Evolutionary conservation across 805 yeast genomes (phyloP).

Genomic region (Starmera dryadoides): DNA sequence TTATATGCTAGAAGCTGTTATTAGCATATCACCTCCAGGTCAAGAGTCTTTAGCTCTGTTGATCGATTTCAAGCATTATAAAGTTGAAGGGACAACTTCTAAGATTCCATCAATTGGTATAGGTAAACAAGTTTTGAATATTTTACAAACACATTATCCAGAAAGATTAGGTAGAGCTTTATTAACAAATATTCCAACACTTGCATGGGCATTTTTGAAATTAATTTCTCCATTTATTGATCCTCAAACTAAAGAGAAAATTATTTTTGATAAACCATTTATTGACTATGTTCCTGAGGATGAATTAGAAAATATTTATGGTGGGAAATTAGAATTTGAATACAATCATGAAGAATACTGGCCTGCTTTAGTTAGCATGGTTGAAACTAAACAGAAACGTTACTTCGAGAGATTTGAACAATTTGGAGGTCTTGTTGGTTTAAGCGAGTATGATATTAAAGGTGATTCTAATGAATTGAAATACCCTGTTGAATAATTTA

Average conservation of each 20-base stretch:
- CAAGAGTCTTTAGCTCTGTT: slow-evolving; percentile 84
- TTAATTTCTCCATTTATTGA: slow-evolving; percentile 89
- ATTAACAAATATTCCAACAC: slow-evolving; percentile 81
- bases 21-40: slow-evolving; percentile 88
- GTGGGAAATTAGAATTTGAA: slow-evolving; percentile 72
- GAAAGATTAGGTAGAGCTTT: slow-evolving; percentile 93
- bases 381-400: slow-evolving; percentile 44
- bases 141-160: slow-evolving; percentile 95
- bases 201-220: slow-evolving; percentile 83
- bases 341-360: slow-evolving; percentile 74
- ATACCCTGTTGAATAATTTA: slow-evolving; percentile 15
- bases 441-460: slow-evolving; percentile 72
- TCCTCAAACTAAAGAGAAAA: slow-evolving; percentile 83
- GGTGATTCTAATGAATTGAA: slow-evolving; percentile 25
- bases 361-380: slow-evolving; percentile 55
- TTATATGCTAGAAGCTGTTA: slow-evolving; percentile 78
- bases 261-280: slow-evolving; percentile 82
- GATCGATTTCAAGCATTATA: slow-evolving; percentile 77
- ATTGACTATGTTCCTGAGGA: slow-evolving; percentile 66
- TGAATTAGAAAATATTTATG: slow-evolving; percentile 74
- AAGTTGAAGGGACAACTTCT: slow-evolving; percentile 27
- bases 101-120: slow-evolving; percentile 84
- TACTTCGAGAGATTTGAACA: slow-evolving; percentile 60
- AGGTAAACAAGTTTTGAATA: slow-evolving; percentile 88
- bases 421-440: slow-evolving; percentile 64